Percentiles rank a stretch among this genome's conserved stretches.
phyloP scores from a whole-genome alignment of 2,329 filamentous ascomycete species.

The Ophiobolus disseminans region DNA sequence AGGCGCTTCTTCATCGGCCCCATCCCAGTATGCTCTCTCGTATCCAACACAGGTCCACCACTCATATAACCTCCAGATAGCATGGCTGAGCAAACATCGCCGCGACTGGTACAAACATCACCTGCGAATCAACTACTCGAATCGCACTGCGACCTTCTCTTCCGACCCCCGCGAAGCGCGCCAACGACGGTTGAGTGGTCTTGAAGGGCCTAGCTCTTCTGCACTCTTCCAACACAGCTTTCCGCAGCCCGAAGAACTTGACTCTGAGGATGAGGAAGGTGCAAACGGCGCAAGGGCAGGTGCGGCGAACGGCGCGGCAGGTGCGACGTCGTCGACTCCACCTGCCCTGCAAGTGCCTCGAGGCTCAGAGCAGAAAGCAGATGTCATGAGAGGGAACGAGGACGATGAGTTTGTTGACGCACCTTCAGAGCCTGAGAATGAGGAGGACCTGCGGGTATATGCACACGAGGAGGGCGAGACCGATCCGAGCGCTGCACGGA shows the following conservation, averaged over 20 bases:
- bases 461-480: constrained; percentile 23
- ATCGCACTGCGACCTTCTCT: constrained; percentile 59
- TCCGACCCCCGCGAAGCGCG: constrained; percentile 54
- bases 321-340: constrained; percentile 28
- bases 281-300: constrained; percentile 13
- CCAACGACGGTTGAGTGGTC: constrained; percentile 52
- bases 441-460: constrained; percentile 25
- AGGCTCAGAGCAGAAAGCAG: constrained; percentile 27
- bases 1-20: constrained; percentile 70
- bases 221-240: constrained; percentile 51
- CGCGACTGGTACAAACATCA: constrained; percentile 68
- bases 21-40: constrained; percentile 56
- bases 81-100: constrained; percentile 68
- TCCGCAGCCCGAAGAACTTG: constrained; percentile 49
- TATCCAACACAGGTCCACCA: constrained; percentile 4
- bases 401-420: constrained; percentile 36
- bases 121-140: constrained; percentile 53
- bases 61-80: constrained; percentile 50
- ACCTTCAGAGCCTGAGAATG: constrained; percentile 41
- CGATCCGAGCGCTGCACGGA: constrained; percentile 13
- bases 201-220: constrained; percentile 50
- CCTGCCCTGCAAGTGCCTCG: constrained; percentile 42
- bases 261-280: constrained; percentile 36
- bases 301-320: constrained; percentile 21
- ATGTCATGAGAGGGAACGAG: constrained; percentile 29